phyloP scores from a whole-genome alignment of 2,329 filamentous ascomycete genomes.

The Trichoderma arundinaceum region DNA sequence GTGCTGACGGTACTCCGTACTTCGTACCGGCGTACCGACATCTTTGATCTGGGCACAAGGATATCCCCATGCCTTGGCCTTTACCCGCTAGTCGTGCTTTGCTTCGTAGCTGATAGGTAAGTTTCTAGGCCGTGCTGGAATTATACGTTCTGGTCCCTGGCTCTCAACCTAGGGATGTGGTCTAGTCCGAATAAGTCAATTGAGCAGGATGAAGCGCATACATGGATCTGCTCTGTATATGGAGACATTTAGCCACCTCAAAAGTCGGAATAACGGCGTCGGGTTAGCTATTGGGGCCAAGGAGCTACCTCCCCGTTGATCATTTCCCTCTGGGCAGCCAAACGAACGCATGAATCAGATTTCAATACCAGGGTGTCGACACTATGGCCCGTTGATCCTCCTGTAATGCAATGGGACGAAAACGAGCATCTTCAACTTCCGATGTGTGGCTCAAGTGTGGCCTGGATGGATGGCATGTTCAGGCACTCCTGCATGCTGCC shows the following conservation, averaged over 20 bases:
- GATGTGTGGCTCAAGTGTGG: background rate
- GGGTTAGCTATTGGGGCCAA: background rate
- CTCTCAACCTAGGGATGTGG: background rate
- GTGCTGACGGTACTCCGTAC: slow-evolving; percentile 17
- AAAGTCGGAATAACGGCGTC: no score
- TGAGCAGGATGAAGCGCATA: background rate
- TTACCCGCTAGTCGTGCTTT: background rate
- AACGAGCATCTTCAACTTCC: background rate
- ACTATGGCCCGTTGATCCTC: background rate
- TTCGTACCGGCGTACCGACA: slow-evolving; percentile 5
- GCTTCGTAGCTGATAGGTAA: slow-evolving; percentile 1
- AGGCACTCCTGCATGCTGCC: slow-evolving; percentile 19
- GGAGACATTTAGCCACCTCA: background rate
- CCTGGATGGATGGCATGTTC: slow-evolving; percentile 1
- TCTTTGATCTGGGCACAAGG: slow-evolving; percentile 13
- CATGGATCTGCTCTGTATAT: background rate
- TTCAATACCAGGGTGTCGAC: background rate
- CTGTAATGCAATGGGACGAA: background rate
- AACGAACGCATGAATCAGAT: background rate
- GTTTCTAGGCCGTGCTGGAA: background rate
- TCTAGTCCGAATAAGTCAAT: background rate
- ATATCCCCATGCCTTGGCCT: slow-evolving; percentile 10
- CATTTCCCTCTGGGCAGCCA: background rate
- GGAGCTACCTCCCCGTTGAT: background rate
- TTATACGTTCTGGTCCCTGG: background rate